Base-by-base conservation (phyloP, 768 basidiomycete genomes). In the Lentinula edodes region DNA sequence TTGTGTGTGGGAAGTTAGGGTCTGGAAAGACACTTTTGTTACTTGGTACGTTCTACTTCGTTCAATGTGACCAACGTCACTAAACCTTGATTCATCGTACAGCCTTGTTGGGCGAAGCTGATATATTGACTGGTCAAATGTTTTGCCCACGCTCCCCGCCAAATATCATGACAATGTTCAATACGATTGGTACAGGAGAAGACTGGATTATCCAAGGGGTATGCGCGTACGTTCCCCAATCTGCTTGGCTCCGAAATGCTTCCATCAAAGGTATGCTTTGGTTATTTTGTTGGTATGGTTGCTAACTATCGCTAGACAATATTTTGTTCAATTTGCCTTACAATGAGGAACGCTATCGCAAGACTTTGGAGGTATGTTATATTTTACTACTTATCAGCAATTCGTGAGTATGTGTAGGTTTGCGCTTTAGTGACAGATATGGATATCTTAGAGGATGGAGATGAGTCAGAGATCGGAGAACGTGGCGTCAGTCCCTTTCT, bases 1-100 rank as follows among this genome's bases (percentile, higher is more conserved):
- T 97, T 15, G 82, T 97, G 16, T 95, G 93, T 67, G 95, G 95
- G 2, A 92, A 93, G 68, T 78, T 96, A 9, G 94, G 93, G 3
- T 89, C 89, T 16, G 94, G 95, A 32, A 97, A 96, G 75, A 91
- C 93, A 0, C 75, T 97, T 6, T 71, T 96, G 35, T 74, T 96
- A n/a, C 78, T 90, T 36, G 81, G 90, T 82, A 64, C 16, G 69
- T 69, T 28, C 28, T 39, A 15, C 18, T 63, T 20, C 12, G 16
- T 15, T 5, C 6, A 6, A 53, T n/a, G 41, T 15, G 32, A 20
- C 23, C 35, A 28, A 51, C 34, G 41, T 18, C 35, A 23, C 61
- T 4, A 28, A 28, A 28, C 28, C 28, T 28, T 28, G 28, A 28
- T 3, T 68, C 66, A 6, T 50, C 54, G 6, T 34, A 12, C 65